These are phyloP conservation scores for Aethionema arabicum DNA, from an alignment of 345 rosid species.

Conservation along the genomic window DNA sequence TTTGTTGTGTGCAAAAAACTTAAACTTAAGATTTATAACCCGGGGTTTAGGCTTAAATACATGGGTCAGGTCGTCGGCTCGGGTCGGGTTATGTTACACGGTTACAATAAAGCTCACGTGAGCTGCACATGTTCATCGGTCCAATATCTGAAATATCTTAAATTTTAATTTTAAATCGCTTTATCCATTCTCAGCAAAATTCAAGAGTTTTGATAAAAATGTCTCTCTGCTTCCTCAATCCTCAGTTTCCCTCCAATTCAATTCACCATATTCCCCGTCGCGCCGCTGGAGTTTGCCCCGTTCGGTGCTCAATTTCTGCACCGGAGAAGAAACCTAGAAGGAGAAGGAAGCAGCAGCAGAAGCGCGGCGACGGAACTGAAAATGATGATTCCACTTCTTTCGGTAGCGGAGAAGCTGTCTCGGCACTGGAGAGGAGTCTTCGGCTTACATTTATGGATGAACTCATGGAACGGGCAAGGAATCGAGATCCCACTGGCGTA, in stretches of 20 bases:
- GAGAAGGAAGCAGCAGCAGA: constrained; percentile 34
- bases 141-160: neutral
- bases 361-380: constrained; percentile 31
- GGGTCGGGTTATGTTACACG: no score
- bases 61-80: no score
- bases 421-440: constrained; percentile 71
- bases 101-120: no score
- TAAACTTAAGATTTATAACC: no score
- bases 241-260: constrained; percentile 37
- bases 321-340: constrained; percentile 44
- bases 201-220: constrained; percentile 11
- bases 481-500: constrained; percentile 60
- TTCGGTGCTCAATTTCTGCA: constrained; percentile 36
- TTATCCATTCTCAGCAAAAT: constrained; percentile 33
- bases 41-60: no score
- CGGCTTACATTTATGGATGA: constrained; percentile 93
- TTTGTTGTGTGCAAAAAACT: no score
- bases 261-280: constrained; percentile 36
- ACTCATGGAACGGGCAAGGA: constrained; percentile 79
- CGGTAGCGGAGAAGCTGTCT: constrained; percentile 29
- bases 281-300: constrained; percentile 8
- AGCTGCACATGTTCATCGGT: neutral
- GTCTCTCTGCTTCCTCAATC: constrained; percentile 38
- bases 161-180: constrained; percentile 21
- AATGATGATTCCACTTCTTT: constrained; percentile 18